Percentiles rank a stretch among this genome's conserved stretches.
Conservation (phyloP, 768 basidiomycete species). For the Leccinellum rugosiceps region DNA sequence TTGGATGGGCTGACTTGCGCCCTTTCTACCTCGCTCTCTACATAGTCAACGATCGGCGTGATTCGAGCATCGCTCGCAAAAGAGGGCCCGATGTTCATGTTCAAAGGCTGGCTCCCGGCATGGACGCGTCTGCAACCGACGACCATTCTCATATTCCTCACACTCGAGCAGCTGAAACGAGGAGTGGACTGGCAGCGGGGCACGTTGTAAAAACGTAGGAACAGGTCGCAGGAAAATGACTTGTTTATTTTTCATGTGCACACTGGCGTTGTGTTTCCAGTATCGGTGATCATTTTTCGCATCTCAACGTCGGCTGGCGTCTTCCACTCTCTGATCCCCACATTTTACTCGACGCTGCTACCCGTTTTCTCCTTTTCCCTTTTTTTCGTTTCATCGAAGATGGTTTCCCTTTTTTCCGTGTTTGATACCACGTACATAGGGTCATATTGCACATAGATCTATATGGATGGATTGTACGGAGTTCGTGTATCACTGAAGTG, state of each 20-base stretch:
- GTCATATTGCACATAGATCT: not conserved
- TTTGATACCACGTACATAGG: slow-evolving; percentile 7
- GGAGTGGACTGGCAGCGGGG: slow-evolving; percentile 57
- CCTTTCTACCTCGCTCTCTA: not conserved
- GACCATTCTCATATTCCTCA: slow-evolving; percentile 84
- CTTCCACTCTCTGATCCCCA: too few species aligned
- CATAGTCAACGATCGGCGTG: slow-evolving; percentile 65
- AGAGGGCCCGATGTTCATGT: slow-evolving; percentile 88
- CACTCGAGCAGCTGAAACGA: slow-evolving; percentile 78
- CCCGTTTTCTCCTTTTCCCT: too few species aligned
- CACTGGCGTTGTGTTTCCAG: not conserved
- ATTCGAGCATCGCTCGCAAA: slow-evolving; percentile 64
- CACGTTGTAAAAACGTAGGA: slow-evolving; percentile 12
- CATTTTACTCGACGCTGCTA: not conserved
- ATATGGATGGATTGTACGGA: not conserved
- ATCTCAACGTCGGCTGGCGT: not conserved
- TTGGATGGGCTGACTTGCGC: not conserved
- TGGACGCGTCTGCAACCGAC: slow-evolving; percentile 86
- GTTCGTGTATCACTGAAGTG: too few species aligned
- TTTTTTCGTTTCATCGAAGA: not conserved
- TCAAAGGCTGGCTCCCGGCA: slow-evolving; percentile 88
- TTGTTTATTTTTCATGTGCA: not conserved
- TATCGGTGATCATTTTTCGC: not conserved
- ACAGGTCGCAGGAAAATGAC: not conserved
- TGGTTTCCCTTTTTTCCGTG: not conserved